Evolutionary conservation across 1,284 basidiomycete species (phyloP).

Genomic region (Erythrobasidium hasegawianum): DNA sequence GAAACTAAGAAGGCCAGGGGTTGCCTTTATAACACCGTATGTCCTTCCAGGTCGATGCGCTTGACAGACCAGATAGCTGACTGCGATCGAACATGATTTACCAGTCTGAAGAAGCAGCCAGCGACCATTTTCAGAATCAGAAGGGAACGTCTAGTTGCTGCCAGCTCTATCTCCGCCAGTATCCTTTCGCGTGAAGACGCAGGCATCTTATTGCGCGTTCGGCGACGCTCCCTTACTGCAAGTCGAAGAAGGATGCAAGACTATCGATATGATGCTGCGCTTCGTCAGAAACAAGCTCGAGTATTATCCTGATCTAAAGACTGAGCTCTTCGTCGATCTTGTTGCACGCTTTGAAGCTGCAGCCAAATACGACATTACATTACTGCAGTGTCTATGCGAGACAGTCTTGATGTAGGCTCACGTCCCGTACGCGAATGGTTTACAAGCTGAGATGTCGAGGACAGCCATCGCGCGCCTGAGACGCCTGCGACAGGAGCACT

Average conservation of each 20-base stretch:
- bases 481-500: neutral
- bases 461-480: neutral
- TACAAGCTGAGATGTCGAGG: neutral
- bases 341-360: neutral
- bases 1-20: no score
- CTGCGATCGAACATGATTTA: no score
- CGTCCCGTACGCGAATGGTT: no score
- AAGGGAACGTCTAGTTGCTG: neutral
- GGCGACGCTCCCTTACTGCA: neutral
- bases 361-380: neutral
- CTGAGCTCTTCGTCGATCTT: neutral
- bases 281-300: neutral
- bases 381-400: neutral
- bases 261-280: neutral
- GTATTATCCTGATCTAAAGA: neutral
- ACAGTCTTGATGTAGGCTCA: neutral
- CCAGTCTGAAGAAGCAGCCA: neutral
- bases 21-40: no score
- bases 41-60: no score
- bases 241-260: conserved; percentile 1
- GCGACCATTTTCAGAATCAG: neutral
- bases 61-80: no score
- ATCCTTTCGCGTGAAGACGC: neutral
- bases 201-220: neutral
- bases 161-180: neutral